phyloP scores from a whole-genome alignment of 768 basidiomycete genomes.

The Russula sp. region DNA sequence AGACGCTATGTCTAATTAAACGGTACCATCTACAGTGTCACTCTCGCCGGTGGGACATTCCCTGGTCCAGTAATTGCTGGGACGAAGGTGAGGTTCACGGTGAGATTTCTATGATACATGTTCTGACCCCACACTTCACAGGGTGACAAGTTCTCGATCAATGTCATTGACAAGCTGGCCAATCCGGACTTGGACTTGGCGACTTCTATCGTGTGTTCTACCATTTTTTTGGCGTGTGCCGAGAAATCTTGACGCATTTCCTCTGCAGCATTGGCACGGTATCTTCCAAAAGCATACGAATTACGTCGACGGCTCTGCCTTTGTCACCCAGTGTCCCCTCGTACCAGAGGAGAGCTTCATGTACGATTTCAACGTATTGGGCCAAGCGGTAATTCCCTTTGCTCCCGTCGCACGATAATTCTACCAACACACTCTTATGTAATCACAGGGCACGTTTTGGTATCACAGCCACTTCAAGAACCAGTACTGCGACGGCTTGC shows the following conservation, averaged over 20 bases:
- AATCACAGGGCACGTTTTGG: constrained; percentile 28
- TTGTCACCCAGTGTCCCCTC: constrained; percentile 38
- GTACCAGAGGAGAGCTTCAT: constrained; percentile 32
- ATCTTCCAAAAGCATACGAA: constrained; percentile 20
- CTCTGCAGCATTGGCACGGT: constrained; percentile 22
- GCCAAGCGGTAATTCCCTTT: constrained; percentile 26
- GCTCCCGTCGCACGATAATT: too few relatives aligned
- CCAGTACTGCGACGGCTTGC: constrained; percentile 39
- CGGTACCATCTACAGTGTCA: background rate
- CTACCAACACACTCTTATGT: background rate
- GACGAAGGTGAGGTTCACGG: background rate
- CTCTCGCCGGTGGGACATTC: background rate
- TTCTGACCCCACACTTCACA: background rate
- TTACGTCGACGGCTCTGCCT: constrained; percentile 22
- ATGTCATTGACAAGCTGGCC: background rate
- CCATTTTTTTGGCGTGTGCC: background rate
- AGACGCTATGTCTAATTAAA: background rate
- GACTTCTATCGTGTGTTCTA: constrained; percentile 4
- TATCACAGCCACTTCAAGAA: constrained; percentile 38
- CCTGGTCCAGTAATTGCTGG: constrained; percentile 3
- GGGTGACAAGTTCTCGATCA: background rate
- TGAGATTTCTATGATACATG: background rate
- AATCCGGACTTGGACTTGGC: background rate
- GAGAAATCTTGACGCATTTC: too few relatives aligned
- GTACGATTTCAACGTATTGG: constrained; percentile 32